Evolutionary conservation across 768 basidiomycete species (phyloP).

Genomic region (Trametes maxima): DNA sequence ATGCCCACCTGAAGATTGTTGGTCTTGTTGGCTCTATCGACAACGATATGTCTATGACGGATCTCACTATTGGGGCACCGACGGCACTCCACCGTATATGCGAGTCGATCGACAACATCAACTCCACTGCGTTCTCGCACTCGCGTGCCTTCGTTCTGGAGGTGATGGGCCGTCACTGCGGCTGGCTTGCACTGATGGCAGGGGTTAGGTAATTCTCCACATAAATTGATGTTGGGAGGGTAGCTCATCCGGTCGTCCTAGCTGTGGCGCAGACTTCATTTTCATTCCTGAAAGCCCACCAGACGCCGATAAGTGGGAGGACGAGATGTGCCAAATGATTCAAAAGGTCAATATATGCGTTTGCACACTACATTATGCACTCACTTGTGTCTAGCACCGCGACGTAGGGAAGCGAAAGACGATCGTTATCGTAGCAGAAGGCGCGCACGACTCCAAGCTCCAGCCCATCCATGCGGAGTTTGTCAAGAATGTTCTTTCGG

Average conservation of each 20-base stretch:
- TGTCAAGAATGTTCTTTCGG: slow-evolving; percentile 85
- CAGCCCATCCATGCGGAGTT: slow-evolving; percentile 92
- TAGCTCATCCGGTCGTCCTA: background rate
- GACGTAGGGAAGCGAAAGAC: slow-evolving; percentile 94
- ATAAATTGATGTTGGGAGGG: background rate
- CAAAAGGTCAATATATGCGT: slow-evolving; percentile 55
- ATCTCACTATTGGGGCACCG: slow-evolving; percentile 94
- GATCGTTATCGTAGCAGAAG: slow-evolving; percentile 97
- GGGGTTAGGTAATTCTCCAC: slow-evolving; percentile 67
- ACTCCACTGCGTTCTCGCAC: slow-evolving; percentile 93
- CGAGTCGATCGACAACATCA: slow-evolving; percentile 97
- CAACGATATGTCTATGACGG: slow-evolving; percentile 98
- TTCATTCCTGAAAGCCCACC: slow-evolving; percentile 98
- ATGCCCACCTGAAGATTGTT: slow-evolving; percentile 90
- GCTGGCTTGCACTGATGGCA: slow-evolving; percentile 96
- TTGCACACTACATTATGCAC: background rate
- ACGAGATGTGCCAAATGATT: slow-evolving; percentile 87
- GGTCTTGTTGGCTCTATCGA: slow-evolving; percentile 99
- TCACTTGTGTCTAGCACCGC: slow-evolving; percentile 67
- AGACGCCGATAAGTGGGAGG: slow-evolving; percentile 78
- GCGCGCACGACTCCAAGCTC: slow-evolving; percentile 84
- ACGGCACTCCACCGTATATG: slow-evolving; percentile 97
- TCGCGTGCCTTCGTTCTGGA: slow-evolving; percentile 97
- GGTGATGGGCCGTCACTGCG: slow-evolving; percentile 99
- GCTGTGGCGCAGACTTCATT: slow-evolving; percentile 93